A percentile compares a stretch with the other conserved stretches of the same genome.
Conservation (phyloP, 108 stramenopile species). For the Aurantiochytrium sp. region DNA sequence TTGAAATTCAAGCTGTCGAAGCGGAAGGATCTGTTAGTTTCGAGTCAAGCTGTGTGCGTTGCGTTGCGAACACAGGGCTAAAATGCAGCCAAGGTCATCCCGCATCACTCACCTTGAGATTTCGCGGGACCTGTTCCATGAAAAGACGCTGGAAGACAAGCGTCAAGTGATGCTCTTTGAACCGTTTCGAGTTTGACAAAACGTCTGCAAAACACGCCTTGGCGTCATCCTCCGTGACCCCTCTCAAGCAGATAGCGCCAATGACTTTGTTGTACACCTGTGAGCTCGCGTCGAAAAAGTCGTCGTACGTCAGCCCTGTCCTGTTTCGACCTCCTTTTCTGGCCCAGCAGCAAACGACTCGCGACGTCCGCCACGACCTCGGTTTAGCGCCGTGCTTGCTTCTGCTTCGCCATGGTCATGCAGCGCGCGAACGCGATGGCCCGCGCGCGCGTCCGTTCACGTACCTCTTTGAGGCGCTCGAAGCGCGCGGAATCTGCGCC, state of each 20-base stretch:
- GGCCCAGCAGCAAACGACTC: background rate
- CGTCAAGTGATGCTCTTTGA: background rate
- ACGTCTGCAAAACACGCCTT: background rate
- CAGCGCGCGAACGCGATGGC: background rate
- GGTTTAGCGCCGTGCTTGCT: background rate
- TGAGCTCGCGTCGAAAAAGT: background rate
- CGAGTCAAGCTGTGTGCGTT: no score
- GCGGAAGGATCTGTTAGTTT: background rate
- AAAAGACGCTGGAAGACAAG: background rate
- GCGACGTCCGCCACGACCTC: background rate
- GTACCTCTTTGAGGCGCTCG: background rate
- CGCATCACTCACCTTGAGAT: background rate
- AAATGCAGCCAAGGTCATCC: no score
- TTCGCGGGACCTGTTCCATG: background rate
- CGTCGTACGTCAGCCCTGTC: background rate
- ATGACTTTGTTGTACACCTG: background rate
- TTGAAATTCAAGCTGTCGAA: background rate
- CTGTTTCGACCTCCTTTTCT: background rate
- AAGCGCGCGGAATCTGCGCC: background rate
- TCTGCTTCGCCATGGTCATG: background rate
- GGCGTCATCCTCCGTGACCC: background rate
- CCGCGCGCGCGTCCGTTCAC: background rate
- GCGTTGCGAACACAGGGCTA: no score
- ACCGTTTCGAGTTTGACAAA: background rate
- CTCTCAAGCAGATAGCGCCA: background rate